These are phyloP conservation scores for Paecilomyces dactylethromorphus DNA, from an alignment of 2,329 filamentous ascomycete species.

Conservation along the genomic window DNA sequence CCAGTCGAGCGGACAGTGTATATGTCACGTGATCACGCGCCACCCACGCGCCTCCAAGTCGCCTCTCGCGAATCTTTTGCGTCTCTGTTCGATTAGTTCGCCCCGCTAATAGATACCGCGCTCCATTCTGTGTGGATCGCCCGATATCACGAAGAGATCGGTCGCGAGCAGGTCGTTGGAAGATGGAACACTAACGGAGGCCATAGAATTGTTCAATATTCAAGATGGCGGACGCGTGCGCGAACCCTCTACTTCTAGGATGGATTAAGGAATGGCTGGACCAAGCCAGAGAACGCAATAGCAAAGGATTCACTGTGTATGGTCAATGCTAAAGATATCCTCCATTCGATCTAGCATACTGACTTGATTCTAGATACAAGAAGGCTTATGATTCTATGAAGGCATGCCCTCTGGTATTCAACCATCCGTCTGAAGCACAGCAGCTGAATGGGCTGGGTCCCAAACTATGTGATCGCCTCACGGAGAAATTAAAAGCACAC, in stretches of 20 bases:
- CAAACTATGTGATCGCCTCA: constrained; percentile 64
- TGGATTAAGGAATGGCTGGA: constrained; percentile 78
- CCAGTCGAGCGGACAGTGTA: background rate
- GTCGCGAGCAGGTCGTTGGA: background rate
- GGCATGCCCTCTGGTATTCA: constrained; percentile 62
- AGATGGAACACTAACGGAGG: background rate
- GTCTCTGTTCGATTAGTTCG: background rate
- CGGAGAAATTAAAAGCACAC: constrained; percentile 49
- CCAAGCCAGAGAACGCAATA: constrained; percentile 59
- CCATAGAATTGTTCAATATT: background rate
- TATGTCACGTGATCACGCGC: background rate
- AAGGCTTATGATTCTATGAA: constrained; percentile 72
- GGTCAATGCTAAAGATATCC: constrained; percentile 8
- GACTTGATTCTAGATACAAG: constrained; percentile 51
- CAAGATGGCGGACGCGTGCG: constrained; percentile 40
- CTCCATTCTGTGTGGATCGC: background rate
- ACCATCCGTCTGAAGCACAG: constrained; percentile 66
- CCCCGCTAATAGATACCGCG: background rate
- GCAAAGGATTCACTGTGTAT: constrained; percentile 57
- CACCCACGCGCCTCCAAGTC: background rate
- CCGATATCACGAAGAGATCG: background rate
- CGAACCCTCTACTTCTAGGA: constrained; percentile 63
- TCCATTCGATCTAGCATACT: constrained; percentile 4
- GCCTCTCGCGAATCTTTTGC: background rate
- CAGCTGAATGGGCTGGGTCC: constrained; percentile 68